Conservation (phyloP, 352 stramenopile species). For the Thalassiosira hispida region DNA sequence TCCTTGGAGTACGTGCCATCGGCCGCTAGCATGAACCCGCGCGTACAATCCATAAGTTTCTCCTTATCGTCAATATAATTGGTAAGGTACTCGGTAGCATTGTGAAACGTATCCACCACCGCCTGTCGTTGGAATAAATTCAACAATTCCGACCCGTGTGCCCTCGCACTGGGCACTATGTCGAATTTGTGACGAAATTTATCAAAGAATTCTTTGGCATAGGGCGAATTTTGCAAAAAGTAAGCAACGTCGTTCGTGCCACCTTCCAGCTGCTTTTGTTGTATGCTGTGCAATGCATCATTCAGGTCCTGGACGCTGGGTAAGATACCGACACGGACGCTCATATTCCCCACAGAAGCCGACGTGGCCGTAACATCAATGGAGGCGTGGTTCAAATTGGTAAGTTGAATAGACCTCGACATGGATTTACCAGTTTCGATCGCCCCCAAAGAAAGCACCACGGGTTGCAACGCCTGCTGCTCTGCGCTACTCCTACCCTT, state of each 20-base stretch:
- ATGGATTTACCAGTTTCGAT: slow-evolving; percentile 30
- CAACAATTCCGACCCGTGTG: slow-evolving; percentile 31
- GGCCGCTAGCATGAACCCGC: slow-evolving; percentile 49
- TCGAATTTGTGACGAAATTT: slow-evolving; percentile 52
- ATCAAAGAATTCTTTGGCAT: slow-evolving; percentile 34
- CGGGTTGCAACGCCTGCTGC: slow-evolving; percentile 38
- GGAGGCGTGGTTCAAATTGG: slow-evolving; percentile 57
- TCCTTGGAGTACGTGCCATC: slow-evolving; percentile 42
- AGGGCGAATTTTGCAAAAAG: slow-evolving; percentile 43
- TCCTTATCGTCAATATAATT: slow-evolving; percentile 29
- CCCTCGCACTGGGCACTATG: slow-evolving; percentile 42
- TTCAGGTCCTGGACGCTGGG: slow-evolving; percentile 1
- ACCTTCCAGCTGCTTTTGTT: background rate
- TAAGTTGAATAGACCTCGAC: slow-evolving; percentile 49
- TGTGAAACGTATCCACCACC: slow-evolving; percentile 37
- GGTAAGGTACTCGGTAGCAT: slow-evolving; percentile 32
- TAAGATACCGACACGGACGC: slow-evolving; percentile 36
- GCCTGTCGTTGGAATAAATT: slow-evolving; percentile 37
- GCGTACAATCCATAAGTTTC: slow-evolving; percentile 30
- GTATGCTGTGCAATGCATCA: background rate
- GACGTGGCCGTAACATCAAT: slow-evolving; percentile 47
- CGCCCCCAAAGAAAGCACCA: slow-evolving; percentile 46
- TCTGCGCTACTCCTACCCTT: background rate
- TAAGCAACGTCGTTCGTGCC: slow-evolving; percentile 13
- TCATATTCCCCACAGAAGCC: slow-evolving; percentile 42